phyloP scores from a whole-genome alignment of 768 basidiomycete species.

The Pulveroboletus ravenelii region DNA sequence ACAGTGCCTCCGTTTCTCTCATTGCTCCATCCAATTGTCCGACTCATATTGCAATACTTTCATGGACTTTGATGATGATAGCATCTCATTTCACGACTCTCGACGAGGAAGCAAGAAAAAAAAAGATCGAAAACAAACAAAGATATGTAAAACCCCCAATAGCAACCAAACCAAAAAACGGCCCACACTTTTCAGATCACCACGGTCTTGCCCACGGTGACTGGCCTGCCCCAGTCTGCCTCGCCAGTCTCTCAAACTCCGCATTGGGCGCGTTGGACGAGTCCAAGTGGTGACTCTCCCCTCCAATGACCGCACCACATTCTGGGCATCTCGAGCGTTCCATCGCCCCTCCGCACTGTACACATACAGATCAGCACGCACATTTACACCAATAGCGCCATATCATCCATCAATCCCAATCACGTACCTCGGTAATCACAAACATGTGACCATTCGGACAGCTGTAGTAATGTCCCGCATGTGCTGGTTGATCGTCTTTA shows the following conservation, averaged over 20 bases:
- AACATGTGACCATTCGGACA: constrained; percentile 61
- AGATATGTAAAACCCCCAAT: background rate
- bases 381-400: background rate
- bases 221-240: constrained; percentile 21
- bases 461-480: constrained; percentile 44
- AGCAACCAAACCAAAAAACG: background rate
- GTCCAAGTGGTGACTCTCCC: constrained; percentile 38
- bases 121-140: background rate
- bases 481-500: constrained; percentile 20
- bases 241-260: constrained; percentile 46
- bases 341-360: constrained; percentile 58
- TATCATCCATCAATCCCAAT: background rate
- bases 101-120: no score
- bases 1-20: no score
- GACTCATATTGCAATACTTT: no score
- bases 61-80: no score
- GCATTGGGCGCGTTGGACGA: constrained; percentile 39
- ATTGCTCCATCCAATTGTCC: no score
- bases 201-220: constrained; percentile 28
- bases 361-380: background rate
- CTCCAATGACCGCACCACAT: constrained; percentile 52
- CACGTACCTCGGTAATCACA: constrained; percentile 49
- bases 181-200: background rate
- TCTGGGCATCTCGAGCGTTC: constrained; percentile 48
- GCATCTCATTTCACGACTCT: no score